A percentile compares a stretch with the other conserved stretches of the same genome.
Conservation (phyloP, 2,329 filamentous ascomycete genomes). For the Colletotrichum eleusines region DNA sequence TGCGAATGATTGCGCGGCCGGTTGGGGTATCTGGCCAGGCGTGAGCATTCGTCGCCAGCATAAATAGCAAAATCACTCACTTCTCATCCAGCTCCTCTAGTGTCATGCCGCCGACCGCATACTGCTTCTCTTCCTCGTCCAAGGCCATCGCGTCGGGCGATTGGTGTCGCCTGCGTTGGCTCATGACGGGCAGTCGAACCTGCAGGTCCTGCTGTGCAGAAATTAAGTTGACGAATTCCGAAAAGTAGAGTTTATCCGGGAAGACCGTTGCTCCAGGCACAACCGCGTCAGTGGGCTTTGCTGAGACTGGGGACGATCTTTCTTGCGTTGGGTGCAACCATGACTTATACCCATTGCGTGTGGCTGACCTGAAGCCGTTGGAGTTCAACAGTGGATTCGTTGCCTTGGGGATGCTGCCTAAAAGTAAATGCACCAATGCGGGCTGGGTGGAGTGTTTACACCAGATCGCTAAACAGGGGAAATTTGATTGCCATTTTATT, state of each 20-base stretch:
- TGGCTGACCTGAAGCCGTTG: slow-evolving; percentile 8
- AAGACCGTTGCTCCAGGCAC: no score
- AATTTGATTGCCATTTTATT: background rate
- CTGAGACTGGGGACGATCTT: no score
- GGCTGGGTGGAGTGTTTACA: background rate
- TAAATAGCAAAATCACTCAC: slow-evolving; percentile 46
- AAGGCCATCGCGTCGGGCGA: slow-evolving; percentile 56
- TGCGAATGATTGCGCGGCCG: slow-evolving; percentile 83
- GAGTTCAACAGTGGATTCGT: slow-evolving; percentile 25
- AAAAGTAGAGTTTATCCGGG: fast-evolving
- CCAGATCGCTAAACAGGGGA: background rate
- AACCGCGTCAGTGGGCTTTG: background rate
- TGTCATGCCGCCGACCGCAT: slow-evolving; percentile 54
- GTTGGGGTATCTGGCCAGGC: slow-evolving; percentile 78
- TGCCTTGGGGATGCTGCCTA: slow-evolving; percentile 41
- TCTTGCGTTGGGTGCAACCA: background rate
- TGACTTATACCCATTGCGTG: slow-evolving; percentile 26
- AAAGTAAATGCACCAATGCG: slow-evolving; percentile 9
- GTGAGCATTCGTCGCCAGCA: slow-evolving; percentile 27
- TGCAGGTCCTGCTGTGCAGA: background rate
- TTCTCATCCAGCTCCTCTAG: slow-evolving; percentile 60
- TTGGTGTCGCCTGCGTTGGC: slow-evolving; percentile 45
- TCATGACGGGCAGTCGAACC: slow-evolving; percentile 48
- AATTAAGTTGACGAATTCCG: no score
- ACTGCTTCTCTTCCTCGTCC: slow-evolving; percentile 66